Base-by-base conservation (phyloP, 495 filamentous ascomycete species). In the Neurospora sp. region DNA sequence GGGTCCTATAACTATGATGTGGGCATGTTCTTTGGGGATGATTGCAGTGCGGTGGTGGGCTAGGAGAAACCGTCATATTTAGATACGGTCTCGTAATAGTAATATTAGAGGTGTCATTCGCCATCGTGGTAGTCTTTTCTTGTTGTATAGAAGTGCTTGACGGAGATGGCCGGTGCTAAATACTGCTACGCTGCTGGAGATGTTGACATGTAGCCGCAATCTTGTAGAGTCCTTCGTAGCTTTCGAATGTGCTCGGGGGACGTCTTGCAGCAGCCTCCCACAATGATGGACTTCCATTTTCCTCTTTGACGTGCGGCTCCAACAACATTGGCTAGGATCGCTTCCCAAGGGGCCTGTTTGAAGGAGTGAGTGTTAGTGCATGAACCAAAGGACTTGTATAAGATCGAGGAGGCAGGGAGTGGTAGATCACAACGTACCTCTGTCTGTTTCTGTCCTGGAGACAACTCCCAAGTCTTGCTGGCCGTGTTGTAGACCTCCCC, bases 201-300 rank as follows among this genome's bases (percentile, higher is more conserved):
- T 14, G 49, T 60, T 27, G 20, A 14, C 49, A 66, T 35, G 27
- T 66, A 16, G 54, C 54, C 54, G 31, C 27, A 8, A 66, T 66
- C 54, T 31, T 66, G 54, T 9, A 78, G 20, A n/a, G 74, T 60
- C 14, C 54, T 71, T 20, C 81, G 82, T 41, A 90, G 84, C 54
- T 79, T 83, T 37, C 75, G 74, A 76, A 91, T 91, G 74, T 88
- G 85, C 6, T 76, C 70, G 42, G 84, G 82, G 10, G 79, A 85
- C 11, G 88, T 83, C 77, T 89, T 91, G 78, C 89, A 91, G 77
- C 89, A 91, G 1, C 89, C 89, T 18, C 89, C 89, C 6, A 91
- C 87, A 16, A 90, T 73, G 49, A 90, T 84, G 8, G 79, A 77
- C 10, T 76, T 78, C 85, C 89, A 91, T 9, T 76, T 77, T 38